Conservation (phyloP, 1,284 basidiomycete genomes). For the Grifola frondosa region DNA sequence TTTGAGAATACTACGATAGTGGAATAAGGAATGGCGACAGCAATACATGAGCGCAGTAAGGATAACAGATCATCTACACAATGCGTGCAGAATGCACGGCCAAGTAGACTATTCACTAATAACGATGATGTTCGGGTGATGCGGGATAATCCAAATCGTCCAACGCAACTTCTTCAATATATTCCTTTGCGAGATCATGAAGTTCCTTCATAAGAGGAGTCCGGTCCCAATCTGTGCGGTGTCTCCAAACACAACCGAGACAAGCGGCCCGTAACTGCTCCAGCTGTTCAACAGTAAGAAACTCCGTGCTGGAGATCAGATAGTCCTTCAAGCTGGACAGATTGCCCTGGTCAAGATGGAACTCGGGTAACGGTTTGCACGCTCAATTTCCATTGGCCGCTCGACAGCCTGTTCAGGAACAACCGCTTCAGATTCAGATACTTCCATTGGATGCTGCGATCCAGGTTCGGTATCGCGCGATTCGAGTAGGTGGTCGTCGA, state of each 20-base stretch:
- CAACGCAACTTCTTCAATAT: constrained; percentile 54
- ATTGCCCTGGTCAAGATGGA: constrained; percentile 51
- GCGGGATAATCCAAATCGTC: constrained; percentile 25
- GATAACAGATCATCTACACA: constrained; percentile 7
- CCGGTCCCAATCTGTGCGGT: constrained; percentile 83
- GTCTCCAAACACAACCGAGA: constrained; percentile 80
- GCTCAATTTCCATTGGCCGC: constrained; percentile 50
- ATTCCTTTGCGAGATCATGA: constrained; percentile 52
- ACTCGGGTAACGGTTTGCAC: constrained; percentile 66
- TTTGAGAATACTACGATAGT: no score
- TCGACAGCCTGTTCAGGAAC: constrained; percentile 13
- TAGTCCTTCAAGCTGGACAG: constrained; percentile 46
- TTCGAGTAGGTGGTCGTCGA: constrained; percentile 6
- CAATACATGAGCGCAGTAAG: no score
- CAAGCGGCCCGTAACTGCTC: constrained; percentile 90
- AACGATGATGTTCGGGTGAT: constrained; percentile 3
- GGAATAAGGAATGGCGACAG: no score
- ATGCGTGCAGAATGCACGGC: no score
- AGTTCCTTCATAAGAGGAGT: constrained; percentile 63
- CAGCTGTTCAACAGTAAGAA: constrained; percentile 82
- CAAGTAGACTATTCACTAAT: neutral
- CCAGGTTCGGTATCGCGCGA: constrained; percentile 6
- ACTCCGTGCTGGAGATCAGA: constrained; percentile 52
- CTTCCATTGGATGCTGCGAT: constrained; percentile 13
- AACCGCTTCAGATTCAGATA: constrained; percentile 4